Conservation (phyloP, 495 filamentous ascomycete species). For the Daldinia vernicosa region DNA sequence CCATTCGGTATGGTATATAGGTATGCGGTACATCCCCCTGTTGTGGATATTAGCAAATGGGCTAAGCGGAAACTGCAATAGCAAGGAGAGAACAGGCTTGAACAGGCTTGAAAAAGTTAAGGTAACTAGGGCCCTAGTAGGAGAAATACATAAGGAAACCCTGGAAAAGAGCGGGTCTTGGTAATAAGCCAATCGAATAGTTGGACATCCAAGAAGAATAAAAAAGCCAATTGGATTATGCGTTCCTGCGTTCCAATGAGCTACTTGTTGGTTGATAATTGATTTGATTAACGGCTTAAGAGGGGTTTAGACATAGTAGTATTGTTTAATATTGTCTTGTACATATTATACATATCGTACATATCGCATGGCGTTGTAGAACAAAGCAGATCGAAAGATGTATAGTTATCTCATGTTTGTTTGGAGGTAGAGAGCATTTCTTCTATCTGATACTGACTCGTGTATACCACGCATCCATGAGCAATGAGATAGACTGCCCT, state of each 20-base stretch:
- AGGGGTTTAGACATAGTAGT: slow-evolving; percentile 3
- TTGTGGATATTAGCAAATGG: slow-evolving; percentile 11
- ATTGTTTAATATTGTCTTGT: not conserved
- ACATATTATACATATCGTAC: not conserved
- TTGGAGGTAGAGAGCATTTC: slow-evolving; percentile 23
- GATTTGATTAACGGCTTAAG: slow-evolving; percentile 27
- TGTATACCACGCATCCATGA: slow-evolving; percentile 7
- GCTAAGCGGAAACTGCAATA: slow-evolving; percentile 34
- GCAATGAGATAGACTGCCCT: slow-evolving; percentile 12
- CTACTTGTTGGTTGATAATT: too few species aligned
- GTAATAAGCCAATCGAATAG: slow-evolving; percentile 23
- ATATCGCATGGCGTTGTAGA: slow-evolving; percentile 19
- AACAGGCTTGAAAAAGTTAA: slow-evolving; percentile 8
- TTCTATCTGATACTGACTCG: slow-evolving; percentile 13
- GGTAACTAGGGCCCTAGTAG: slow-evolving; percentile 14
- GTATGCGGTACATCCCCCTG: slow-evolving; percentile 18
- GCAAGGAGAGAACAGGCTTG: slow-evolving; percentile 23
- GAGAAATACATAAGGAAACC: slow-evolving; percentile 25
- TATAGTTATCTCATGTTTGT: slow-evolving; percentile 2
- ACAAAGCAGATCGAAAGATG: slow-evolving; percentile 10
- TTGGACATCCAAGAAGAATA: slow-evolving; percentile 23
- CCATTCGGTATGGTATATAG: slow-evolving; percentile 25
- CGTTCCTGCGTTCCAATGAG: slow-evolving; percentile 23
- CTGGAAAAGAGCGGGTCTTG: slow-evolving; percentile 2
- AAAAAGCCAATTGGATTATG: slow-evolving; percentile 24